Percentiles rank a stretch among this genome's conserved stretches.
Conservation (phyloP, 2,329 filamentous ascomycete species). For the Didymella glomerata region DNA sequence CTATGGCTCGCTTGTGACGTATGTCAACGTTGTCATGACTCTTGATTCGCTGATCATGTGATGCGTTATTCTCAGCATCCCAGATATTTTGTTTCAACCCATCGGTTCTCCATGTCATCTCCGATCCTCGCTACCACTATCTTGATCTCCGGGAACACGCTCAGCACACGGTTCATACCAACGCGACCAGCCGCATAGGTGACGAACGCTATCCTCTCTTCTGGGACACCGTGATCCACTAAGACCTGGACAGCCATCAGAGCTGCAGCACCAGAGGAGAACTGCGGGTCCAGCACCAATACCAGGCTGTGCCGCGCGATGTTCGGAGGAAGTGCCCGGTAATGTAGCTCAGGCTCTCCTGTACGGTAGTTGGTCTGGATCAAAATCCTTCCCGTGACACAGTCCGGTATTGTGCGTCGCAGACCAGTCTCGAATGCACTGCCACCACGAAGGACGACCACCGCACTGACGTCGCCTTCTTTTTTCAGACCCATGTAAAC, state of each 20-base stretch:
- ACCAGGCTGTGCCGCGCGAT: slow-evolving; percentile 81
- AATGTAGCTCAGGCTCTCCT: slow-evolving; percentile 92
- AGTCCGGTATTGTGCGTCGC: slow-evolving; percentile 90
- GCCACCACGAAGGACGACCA: slow-evolving; percentile 87
- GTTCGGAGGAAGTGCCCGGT: slow-evolving; percentile 76
- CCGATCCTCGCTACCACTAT: slow-evolving; percentile 86
- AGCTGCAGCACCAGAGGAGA: slow-evolving; percentile 85
- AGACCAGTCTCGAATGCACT: slow-evolving; percentile 88
- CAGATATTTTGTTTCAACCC: slow-evolving; percentile 90
- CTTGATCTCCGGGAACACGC: slow-evolving; percentile 86
- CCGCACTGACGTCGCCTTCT: slow-evolving; percentile 72
- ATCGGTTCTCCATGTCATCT: slow-evolving; percentile 82
- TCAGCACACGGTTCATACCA: slow-evolving; percentile 83
- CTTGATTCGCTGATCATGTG: background rate
- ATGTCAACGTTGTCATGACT: background rate
- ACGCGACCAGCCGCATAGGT: slow-evolving; percentile 89
- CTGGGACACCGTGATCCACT: slow-evolving; percentile 87
- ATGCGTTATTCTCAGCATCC: slow-evolving; percentile 67
- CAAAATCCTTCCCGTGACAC: slow-evolving; percentile 84
- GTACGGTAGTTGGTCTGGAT: slow-evolving; percentile 79
- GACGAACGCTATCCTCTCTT: slow-evolving; percentile 87
- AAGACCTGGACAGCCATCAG: slow-evolving; percentile 97
- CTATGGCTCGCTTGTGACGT: slow-evolving; percentile 6
- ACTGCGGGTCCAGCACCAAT: slow-evolving; percentile 88
- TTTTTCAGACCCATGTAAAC: slow-evolving; percentile 75